Evolutionary conservation across 164 flowering plant genomes (phyloP).

Genomic region (Vitis riparia): DNA sequence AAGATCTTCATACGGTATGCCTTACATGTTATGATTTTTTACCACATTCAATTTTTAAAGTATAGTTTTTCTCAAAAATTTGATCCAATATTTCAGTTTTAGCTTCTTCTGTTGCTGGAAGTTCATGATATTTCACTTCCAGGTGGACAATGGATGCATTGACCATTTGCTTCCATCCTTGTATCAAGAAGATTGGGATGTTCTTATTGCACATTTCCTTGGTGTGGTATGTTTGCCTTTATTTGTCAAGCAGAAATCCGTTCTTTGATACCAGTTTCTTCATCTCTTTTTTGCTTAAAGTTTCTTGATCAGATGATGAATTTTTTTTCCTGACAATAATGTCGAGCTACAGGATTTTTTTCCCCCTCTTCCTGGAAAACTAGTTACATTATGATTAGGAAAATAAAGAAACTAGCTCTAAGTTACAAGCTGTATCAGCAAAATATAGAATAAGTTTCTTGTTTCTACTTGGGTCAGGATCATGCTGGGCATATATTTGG

Average conservation of each 20-base stretch:
- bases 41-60: background rate
- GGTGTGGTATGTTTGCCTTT: constrained; percentile 77
- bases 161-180: constrained; percentile 82
- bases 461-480: constrained; percentile 55
- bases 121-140: constrained; percentile 18
- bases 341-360: no score
- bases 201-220: constrained; percentile 98
- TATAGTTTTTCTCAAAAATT: background rate
- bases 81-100: background rate
- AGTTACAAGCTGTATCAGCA: no score
- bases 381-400: no score
- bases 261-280: no score
- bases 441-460: constrained; percentile 1
- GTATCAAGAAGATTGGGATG: constrained; percentile 88
- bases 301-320: background rate
- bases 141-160: constrained; percentile 95
- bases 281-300: no score
- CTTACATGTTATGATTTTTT: background rate
- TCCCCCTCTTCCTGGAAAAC: no score
- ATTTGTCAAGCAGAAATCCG: background rate
- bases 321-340: no score
- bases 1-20: constrained; percentile 90
- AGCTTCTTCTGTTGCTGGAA: background rate
- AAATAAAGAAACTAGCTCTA: no score
- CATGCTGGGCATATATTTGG: constrained; percentile 99